Evolutionary conservation across 305 asterid species (phyloP).

Genomic region (Fraxinus velutina): DNA sequence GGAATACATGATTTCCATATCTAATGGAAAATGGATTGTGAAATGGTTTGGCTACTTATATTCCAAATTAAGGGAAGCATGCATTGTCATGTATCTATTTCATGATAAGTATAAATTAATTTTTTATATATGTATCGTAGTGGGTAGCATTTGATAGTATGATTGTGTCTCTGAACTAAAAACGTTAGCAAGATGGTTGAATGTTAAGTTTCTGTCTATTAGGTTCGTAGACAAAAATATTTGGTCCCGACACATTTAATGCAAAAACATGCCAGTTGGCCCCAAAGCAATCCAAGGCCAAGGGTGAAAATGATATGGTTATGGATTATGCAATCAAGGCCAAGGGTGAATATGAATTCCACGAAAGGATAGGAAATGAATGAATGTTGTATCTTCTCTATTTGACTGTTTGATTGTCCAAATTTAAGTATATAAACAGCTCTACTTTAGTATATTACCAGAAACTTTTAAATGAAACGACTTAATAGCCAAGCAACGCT

Average conservation of each 20-base stretch:
- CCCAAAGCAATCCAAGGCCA: not conserved
- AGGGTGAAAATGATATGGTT: not conserved
- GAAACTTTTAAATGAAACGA: too few relatives aligned
- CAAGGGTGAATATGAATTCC: not conserved
- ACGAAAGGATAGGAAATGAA: not conserved
- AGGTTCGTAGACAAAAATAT: not conserved
- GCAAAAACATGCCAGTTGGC: not conserved
- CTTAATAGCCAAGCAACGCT: too few relatives aligned
- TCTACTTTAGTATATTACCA: not conserved
- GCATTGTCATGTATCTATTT: not conserved
- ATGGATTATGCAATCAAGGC: not conserved
- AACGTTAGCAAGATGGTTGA: not conserved
- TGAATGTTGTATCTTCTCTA: not conserved
- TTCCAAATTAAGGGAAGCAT: not conserved
- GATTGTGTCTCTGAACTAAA: not conserved
- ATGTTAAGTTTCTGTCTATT: not conserved
- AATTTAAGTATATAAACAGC: not conserved
- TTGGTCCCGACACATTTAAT: conserved; percentile 4
- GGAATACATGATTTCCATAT: not conserved
- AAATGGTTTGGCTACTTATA: not conserved
- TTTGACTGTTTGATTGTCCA: not conserved
- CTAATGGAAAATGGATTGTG: not conserved
- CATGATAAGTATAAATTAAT: not conserved
- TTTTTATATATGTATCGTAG: too few relatives aligned
- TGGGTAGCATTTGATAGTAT: not conserved